Evolutionary conservation across 768 basidiomycete genomes (phyloP).

Genomic region (Boletus sp.): DNA sequence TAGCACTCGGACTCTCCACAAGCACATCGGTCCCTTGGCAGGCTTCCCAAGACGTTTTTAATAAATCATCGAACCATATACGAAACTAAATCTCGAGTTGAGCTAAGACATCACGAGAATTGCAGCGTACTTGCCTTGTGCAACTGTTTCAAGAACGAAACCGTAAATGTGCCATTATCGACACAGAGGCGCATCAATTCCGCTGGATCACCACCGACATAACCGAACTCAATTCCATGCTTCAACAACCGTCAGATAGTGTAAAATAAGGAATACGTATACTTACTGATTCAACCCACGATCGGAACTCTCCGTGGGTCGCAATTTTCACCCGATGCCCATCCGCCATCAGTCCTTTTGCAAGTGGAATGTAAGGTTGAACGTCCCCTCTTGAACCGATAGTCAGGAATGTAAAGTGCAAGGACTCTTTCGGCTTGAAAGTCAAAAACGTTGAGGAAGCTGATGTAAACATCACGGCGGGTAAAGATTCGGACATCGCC

Average conservation of each 20-base stretch:
- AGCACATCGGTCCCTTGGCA: slow-evolving; percentile 94
- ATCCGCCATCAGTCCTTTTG: slow-evolving; percentile 86
- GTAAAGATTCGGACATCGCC: slow-evolving; percentile 64
- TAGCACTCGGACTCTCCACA: slow-evolving; percentile 94
- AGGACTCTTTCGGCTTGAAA: slow-evolving; percentile 83
- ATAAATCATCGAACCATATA: slow-evolving; percentile 95
- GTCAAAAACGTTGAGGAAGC: slow-evolving; percentile 95
- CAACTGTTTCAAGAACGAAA: slow-evolving; percentile 91
- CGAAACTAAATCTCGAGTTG: slow-evolving; percentile 63
- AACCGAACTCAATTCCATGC: slow-evolving; percentile 96
- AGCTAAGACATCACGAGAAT: slow-evolving; percentile 4
- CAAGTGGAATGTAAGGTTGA: slow-evolving; percentile 95
- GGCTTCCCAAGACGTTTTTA: slow-evolving; percentile 94
- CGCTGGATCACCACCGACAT: slow-evolving; percentile 95
- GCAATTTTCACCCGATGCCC: slow-evolving; percentile 91
- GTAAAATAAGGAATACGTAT: not conserved
- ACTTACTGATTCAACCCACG: slow-evolving; percentile 93
- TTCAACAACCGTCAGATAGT: slow-evolving; percentile 31
- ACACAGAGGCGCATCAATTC: slow-evolving; percentile 98
- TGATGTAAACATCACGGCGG: slow-evolving; percentile 95
- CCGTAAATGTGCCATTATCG: slow-evolving; percentile 96
- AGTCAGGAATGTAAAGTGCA: slow-evolving; percentile 92
- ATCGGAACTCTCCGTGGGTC: slow-evolving; percentile 91
- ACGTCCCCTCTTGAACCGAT: slow-evolving; percentile 97
- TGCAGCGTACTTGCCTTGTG: slow-evolving; percentile 58